Percentiles rank a stretch among this genome's conserved stretches.
Conservation (phyloP, 345 rosid species). For the Triadica sebifera region DNA sequence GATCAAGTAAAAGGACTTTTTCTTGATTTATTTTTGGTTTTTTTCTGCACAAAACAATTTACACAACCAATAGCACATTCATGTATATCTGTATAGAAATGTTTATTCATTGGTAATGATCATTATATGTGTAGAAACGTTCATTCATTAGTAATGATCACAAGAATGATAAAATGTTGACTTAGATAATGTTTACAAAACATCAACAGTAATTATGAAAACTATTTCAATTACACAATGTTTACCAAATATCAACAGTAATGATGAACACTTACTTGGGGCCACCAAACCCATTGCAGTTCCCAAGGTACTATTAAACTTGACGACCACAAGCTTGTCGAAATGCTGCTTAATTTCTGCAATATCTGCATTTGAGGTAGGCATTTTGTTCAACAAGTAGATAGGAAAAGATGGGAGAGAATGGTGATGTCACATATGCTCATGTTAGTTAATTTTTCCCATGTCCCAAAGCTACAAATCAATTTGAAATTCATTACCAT, state of each 20-base stretch:
- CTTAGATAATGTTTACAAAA: too few species aligned
- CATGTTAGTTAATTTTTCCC: neutral
- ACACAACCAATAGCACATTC: neutral
- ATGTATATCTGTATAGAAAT: neutral
- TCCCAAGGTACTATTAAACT: constrained; percentile 40
- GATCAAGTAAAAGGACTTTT: neutral
- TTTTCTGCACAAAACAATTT: neutral
- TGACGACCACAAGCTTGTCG: constrained; percentile 58
- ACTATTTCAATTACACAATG: constrained; percentile 8
- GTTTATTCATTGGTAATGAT: too few species aligned
- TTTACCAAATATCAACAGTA: constrained; percentile 4
- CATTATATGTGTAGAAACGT: too few species aligned
- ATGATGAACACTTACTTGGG: constrained; percentile 42
- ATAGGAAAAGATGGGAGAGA: neutral
- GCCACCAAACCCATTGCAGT: constrained; percentile 41
- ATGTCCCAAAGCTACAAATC: neutral
- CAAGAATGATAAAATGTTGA: too few species aligned
- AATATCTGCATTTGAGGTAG: constrained; percentile 28
- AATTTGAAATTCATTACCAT: constrained; percentile 33
- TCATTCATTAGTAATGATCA: too few species aligned
- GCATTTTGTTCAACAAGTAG: neutral
- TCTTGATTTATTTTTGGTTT: neutral
- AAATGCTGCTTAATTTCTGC: constrained; percentile 40
- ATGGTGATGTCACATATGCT: neutral
- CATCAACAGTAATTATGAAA: neutral